A percentile compares a stretch with the other conserved stretches of the same genome.
These are phyloP conservation scores for Hansenula lynferdii DNA, from an alignment of 1,139 yeast species.

Conservation along the genomic window DNA sequence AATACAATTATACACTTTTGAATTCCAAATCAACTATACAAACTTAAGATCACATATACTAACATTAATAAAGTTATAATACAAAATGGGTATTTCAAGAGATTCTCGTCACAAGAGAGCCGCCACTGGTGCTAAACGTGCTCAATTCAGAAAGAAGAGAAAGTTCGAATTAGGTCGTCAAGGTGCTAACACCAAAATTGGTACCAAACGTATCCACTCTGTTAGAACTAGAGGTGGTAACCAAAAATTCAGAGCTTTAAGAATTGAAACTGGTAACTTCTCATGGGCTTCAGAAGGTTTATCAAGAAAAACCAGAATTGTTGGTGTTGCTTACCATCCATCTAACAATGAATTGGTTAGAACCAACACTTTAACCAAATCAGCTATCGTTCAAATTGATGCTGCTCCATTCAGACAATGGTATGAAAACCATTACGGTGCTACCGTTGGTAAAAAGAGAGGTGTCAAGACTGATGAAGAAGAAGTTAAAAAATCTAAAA, in stretches of 20 bases:
- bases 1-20: neutral
- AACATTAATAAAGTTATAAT: slow-evolving; percentile 16
- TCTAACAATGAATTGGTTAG: slow-evolving; percentile 99
- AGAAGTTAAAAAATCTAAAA: slow-evolving; percentile 65
- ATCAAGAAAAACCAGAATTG: slow-evolving; percentile 98
- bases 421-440: slow-evolving; percentile 98
- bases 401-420: slow-evolving; percentile 99
- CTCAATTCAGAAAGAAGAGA: slow-evolving; percentile 99
- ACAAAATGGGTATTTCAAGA: slow-evolving; percentile 98
- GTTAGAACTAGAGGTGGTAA: slow-evolving; percentile 99
- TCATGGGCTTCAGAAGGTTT: slow-evolving; percentile 99
- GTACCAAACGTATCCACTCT: slow-evolving; percentile 97
- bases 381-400: slow-evolving; percentile 99
- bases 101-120: slow-evolving; percentile 99
- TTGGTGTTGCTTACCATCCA: slow-evolving; percentile 98
- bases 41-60: slow-evolving; percentile 5
- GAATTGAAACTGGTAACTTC: slow-evolving; percentile 99
- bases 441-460: slow-evolving; percentile 74
- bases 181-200: slow-evolving; percentile 99
- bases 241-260: slow-evolving; percentile 99
- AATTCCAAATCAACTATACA: neutral
- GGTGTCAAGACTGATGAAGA: slow-evolving; percentile 41
- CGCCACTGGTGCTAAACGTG: slow-evolving; percentile 99
- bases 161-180: slow-evolving; percentile 99
- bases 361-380: slow-evolving; percentile 98